Conservation (phyloP, 2,329 filamentous ascomycete species). For the Penicillium sp. region DNA sequence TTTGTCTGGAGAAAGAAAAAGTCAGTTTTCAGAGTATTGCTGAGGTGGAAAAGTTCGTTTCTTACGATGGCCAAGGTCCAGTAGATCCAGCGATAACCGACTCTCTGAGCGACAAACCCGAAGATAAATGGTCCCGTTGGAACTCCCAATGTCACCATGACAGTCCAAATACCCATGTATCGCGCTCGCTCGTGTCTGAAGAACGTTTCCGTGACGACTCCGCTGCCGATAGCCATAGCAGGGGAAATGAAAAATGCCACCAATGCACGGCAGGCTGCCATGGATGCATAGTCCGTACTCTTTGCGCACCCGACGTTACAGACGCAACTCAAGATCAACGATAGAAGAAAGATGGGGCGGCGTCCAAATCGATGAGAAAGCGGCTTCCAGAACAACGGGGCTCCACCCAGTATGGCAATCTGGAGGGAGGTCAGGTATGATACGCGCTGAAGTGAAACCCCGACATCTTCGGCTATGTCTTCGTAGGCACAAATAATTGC, state of each 20-base stretch:
- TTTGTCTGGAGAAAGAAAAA: conserved; percentile 40
- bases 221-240: conserved; percentile 51
- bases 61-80: conserved; percentile 54
- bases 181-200: conserved; percentile 51
- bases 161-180: conserved; percentile 56
- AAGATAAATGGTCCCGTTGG: conserved; percentile 39
- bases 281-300: conserved; percentile 47
- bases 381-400: conserved; percentile 55
- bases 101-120: conserved; percentile 47
- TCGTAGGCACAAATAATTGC: conserved; percentile 53
- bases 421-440: conserved; percentile 55
- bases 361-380: conserved; percentile 53
- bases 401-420: conserved; percentile 52
- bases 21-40: conserved; percentile 2
- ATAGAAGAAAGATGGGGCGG: conserved; percentile 52
- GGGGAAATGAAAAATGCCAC: conserved; percentile 53
- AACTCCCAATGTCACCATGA: conserved; percentile 47
- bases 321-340: conserved; percentile 45
- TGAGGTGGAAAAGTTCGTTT: not conserved
- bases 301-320: conserved; percentile 54
- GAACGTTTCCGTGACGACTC: conserved; percentile 54
- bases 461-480: conserved; percentile 50
- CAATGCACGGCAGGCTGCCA: conserved; percentile 50
- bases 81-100: conserved; percentile 57
- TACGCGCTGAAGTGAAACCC: conserved; percentile 46